These are phyloP conservation scores for Fraxinus velutina DNA, from an alignment of 305 asterid genomes.

Conservation along the genomic window DNA sequence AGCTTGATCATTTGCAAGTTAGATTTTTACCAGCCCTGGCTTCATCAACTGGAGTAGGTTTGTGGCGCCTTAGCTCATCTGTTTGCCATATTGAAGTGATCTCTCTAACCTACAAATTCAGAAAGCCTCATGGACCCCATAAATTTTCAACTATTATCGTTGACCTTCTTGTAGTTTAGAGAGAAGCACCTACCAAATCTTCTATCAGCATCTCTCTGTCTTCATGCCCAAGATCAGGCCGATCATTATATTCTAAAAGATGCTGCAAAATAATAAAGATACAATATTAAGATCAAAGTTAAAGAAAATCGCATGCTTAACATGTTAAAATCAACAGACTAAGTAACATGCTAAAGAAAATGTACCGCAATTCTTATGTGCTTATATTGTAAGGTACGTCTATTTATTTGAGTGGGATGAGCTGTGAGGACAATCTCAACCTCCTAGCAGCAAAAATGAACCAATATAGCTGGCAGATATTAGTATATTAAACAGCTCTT, in stretches of 20 bases:
- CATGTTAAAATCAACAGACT: constrained; percentile 2
- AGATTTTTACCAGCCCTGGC: constrained; percentile 80
- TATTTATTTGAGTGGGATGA: constrained; percentile 94
- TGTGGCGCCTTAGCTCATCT: constrained; percentile 96
- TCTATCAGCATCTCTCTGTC: constrained; percentile 89
- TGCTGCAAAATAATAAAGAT: constrained; percentile 54
- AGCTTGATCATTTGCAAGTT: constrained; percentile 7
- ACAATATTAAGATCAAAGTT: background rate
- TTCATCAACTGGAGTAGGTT: constrained; percentile 98
- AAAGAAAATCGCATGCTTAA: constrained; percentile 8
- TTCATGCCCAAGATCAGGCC: constrained; percentile 81
- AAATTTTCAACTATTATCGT: background rate
- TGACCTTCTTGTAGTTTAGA: constrained; percentile 2
- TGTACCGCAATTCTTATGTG: constrained; percentile 87
- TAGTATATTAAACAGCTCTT: background rate
- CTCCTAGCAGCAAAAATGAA: constrained; percentile 43
- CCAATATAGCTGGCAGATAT: constrained; percentile 15
- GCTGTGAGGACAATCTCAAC: constrained; percentile 99
- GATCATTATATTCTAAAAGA: constrained; percentile 81
- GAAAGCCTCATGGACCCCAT: constrained; percentile 18
- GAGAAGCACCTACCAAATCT: constrained; percentile 69
- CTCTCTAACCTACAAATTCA: constrained; percentile 68
- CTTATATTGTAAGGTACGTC: constrained; percentile 91
- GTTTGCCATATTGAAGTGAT: constrained; percentile 97
- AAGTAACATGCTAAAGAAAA: constrained; percentile 13